Conservation (phyloP, 306 rosid genomes). For the Rosa lucieae region DNA sequence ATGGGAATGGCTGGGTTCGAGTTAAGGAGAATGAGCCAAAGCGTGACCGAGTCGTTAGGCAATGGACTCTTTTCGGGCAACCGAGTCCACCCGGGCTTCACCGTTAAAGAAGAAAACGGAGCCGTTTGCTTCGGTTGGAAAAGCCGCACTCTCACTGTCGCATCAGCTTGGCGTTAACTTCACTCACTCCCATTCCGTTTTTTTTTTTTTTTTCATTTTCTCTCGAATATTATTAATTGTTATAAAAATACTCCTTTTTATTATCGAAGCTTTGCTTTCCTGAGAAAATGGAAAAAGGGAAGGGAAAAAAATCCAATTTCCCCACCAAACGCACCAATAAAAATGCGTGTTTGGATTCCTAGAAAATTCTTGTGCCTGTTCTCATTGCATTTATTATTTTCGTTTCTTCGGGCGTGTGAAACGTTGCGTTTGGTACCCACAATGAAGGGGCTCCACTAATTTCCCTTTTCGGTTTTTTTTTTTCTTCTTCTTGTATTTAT, state of each 20-base stretch:
- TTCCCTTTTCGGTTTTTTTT: too few species aligned
- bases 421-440: conserved; percentile 46
- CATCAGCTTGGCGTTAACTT: conserved; percentile 95
- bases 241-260: conserved; percentile 20
- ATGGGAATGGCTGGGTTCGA: conserved; percentile 93
- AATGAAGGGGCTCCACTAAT: conserved; percentile 18
- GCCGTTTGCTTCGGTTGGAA: conserved; percentile 83
- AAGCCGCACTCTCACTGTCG: conserved; percentile 83
- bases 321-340: conserved; percentile 38
- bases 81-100: conserved; percentile 58
- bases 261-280: conserved; percentile 44
- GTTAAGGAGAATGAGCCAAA: conserved; percentile 55
- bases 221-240: conserved; percentile 33
- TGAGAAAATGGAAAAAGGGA: conserved; percentile 57
- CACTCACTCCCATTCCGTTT: background rate
- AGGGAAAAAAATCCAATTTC: conserved; percentile 13
- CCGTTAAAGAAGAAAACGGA: conserved; percentile 71
- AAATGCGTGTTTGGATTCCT: conserved; percentile 53
- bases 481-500: background rate
- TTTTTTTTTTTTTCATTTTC: background rate
- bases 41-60: conserved; percentile 49
- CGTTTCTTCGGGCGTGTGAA: conserved; percentile 34
- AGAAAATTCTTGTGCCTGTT: conserved; percentile 28
- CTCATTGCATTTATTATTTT: conserved; percentile 25
- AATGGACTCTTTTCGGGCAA: conserved; percentile 23